Conservation (phyloP, 2,329 filamentous ascomycete genomes). For the Pseudogymnoascus sp. region DNA sequence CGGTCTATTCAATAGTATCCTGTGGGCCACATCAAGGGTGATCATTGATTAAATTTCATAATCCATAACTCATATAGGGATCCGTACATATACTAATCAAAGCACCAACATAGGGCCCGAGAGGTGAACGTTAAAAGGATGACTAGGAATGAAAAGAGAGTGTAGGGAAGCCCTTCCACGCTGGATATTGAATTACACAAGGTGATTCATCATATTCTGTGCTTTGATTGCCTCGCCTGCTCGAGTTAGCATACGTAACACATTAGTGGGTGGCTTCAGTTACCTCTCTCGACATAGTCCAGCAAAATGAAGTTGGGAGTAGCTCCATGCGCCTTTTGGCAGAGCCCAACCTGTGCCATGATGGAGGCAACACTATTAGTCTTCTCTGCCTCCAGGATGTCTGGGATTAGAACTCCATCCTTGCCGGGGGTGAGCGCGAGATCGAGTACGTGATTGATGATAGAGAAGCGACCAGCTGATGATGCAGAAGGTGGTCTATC, state of each 20-base stretch:
- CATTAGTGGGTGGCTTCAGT: neutral
- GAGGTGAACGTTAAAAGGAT: neutral
- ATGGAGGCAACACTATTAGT: constrained; percentile 45
- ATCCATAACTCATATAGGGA: neutral
- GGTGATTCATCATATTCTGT: constrained; percentile 24
- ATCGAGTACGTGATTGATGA: constrained; percentile 61
- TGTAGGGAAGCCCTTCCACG: neutral
- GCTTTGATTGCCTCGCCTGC: constrained; percentile 26
- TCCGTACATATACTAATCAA: neutral
- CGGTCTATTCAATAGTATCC: neutral
- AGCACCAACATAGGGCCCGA: neutral
- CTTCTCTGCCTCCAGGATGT: constrained; percentile 36
- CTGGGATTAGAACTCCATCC: constrained; percentile 42
- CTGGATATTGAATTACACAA: neutral
- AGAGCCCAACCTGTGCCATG: constrained; percentile 42
- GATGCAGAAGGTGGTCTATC: constrained; percentile 48
- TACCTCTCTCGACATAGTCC: constrained; percentile 48
- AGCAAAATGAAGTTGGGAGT: constrained; percentile 49
- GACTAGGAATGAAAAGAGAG: neutral
- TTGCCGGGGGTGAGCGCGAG: constrained; percentile 28
- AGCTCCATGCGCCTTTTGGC: constrained; percentile 37
- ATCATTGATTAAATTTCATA: neutral
- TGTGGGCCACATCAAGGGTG: neutral
- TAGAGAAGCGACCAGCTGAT: constrained; percentile 42
- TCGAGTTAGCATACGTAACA: neutral